A percentile compares a stretch with the other conserved stretches of the same genome.
phyloP scores from a whole-genome alignment of 129 eudicot genomes.

The Tagetes erecta region DNA sequence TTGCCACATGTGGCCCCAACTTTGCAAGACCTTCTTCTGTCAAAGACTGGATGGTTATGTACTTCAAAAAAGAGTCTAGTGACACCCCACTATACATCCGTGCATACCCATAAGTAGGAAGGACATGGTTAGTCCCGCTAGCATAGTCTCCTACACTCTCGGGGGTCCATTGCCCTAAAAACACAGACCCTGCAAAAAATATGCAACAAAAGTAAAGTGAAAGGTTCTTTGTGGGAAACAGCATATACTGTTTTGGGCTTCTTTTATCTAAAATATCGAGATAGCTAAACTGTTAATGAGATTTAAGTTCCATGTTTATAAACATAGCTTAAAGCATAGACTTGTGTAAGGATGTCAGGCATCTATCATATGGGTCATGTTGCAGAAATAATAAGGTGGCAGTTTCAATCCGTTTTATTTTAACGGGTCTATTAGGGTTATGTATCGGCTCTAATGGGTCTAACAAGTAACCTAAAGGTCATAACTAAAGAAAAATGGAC shows the following conservation, averaged over 20 bases:
- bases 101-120: conserved; percentile 98
- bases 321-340: neutral
- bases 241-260: neutral
- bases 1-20: conserved; percentile 89
- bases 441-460: neutral
- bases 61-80: conserved; percentile 89
- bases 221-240: neutral
- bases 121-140: conserved; percentile 98
- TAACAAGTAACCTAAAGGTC: neutral
- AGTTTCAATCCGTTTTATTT: neutral
- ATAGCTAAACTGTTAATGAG: neutral
- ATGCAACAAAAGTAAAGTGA: neutral
- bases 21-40: conserved; percentile 83
- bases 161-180: conserved; percentile 98
- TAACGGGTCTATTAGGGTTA: neutral
- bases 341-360: neutral
- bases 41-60: conserved; percentile 96
- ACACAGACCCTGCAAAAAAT: conserved; percentile 74
- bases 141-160: conserved; percentile 99
- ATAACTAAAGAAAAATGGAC: neutral
- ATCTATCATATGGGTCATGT: neutral
- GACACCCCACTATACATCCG: conserved; percentile 96
- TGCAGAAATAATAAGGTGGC: neutral
- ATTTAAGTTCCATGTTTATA: neutral
- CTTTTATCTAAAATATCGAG: neutral